Evolutionary conservation across 768 basidiomycete species (phyloP), one percentile per base, ranked within the genome.

Genomic region (Lentinula lateritia): DNA sequence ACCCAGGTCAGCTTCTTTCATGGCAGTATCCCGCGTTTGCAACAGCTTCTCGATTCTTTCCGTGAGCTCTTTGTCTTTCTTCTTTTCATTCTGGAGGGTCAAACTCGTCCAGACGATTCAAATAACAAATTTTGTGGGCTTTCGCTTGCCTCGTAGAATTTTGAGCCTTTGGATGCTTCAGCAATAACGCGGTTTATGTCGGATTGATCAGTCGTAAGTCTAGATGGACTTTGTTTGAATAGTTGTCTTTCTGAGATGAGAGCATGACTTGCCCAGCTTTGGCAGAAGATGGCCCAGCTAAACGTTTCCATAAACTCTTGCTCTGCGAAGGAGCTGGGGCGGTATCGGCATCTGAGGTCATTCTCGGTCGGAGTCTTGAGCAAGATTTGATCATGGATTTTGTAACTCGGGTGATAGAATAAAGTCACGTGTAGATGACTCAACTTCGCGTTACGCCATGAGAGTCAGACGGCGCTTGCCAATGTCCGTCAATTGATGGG

Each of bases 121-220:
- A 39, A 15, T 35, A 32, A 5, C 28, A 45, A 23, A 3, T 12
- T 23, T 18, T 23, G 23, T n/a, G 52, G 53, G 59, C 6, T 64
- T 4, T 9, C 8, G n/a, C 78, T 68, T 70, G 84, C 89, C 77
- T 93, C 86, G 71, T 92, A 95, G 73, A 90, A 98, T 74, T 93
- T 94, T 32, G 93, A 95, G 3, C 95, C 95, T 69, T 92, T 94
- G 6, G 92, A 94, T 16, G 86, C 93, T 57, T 96, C 92, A 1
- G 92, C 90, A 56, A 96, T 97, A 60, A 94, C 83, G 16, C 83
- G 85, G 66, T 95, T 95, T 50, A 96, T 90, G 69, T 93, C 93
- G 36, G 83, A 80, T 68, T 93, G 90, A 66, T 92, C 90, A 64
- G 83, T 83, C 7, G 88, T 81, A 62, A 92, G 81, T 58, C 90